These are phyloP conservation scores for Xylaria sp. DNA, from an alignment of 495 filamentous ascomycete species.

Conservation along the genomic window DNA sequence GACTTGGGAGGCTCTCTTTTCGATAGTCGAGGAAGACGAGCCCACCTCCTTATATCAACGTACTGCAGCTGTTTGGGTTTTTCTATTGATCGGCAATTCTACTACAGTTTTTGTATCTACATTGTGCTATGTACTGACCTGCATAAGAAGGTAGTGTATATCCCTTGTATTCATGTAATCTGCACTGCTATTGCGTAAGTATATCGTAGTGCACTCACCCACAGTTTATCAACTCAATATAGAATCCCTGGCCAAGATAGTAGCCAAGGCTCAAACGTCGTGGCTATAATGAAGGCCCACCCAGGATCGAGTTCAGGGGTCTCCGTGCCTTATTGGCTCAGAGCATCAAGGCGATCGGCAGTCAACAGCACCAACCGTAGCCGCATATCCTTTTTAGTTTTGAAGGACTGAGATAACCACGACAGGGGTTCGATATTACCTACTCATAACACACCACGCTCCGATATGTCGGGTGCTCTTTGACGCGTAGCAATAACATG, in stretches of 20 bases:
- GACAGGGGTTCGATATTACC: constrained; percentile 22
- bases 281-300: constrained; percentile 5
- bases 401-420: constrained; percentile 21
- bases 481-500: not conserved
- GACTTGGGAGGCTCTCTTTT: not conserved
- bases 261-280: constrained; percentile 8
- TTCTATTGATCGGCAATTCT: constrained; percentile 9
- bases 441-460: not conserved
- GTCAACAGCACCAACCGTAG: constrained; percentile 17
- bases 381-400: constrained; percentile 20
- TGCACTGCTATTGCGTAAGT: constrained; percentile 4
- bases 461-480: constrained; percentile 9
- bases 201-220: not conserved
- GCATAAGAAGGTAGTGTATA: constrained; percentile 12
- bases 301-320: constrained; percentile 9
- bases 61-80: not conserved
- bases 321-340: constrained; percentile 6
- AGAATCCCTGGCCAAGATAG: constrained; percentile 6
- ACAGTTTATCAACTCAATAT: not conserved
- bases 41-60: constrained; percentile 19
- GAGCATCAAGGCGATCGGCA: constrained; percentile 22
- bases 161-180: constrained; percentile 15
- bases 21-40: not conserved
- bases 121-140: not conserved
- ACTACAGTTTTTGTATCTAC: not conserved